Evolutionary conservation across 192 early-diverging fungal species (phyloP), one percentile per base, ranked within the genome.

Genomic region (Coemansia sp.): DNA sequence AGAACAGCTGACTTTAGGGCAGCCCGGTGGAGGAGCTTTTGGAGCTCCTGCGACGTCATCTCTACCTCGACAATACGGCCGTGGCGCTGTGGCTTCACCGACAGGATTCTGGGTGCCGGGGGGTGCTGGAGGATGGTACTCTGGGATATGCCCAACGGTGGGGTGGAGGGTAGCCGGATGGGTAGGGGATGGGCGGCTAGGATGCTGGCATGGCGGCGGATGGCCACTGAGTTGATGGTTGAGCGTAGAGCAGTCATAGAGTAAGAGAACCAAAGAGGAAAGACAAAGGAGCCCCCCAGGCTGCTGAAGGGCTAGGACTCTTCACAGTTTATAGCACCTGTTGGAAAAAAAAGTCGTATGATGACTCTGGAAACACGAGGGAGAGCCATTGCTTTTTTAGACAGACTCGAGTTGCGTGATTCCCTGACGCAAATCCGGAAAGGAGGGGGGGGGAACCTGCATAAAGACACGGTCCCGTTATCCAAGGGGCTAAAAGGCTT

Each of bases 41-140:
- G 40, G 29, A 64, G 41, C 21, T 54, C 60, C 0, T 16, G 26
- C 6, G 36, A 18, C 14, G 44, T 50, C 18, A 64, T 56, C 32
- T 64, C 60, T 8, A 64, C 32, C 26, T 64, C 60, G 18, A 64
- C 51, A n/a, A 43, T 55, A 23, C 36, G 45, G 17, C 60, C 53
- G 11, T 33, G 29, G 28, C 28, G 20, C 40, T 59, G 46, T 8
- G 20, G 29, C 23, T 33, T 13, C 9, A 59, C 40, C 6, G 56
- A 59, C 7, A 59, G 39, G 3, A 59, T 35, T 5, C 12, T 38
- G 0, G 29, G 16, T 26, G 34, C 17, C 13, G 9, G 7, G 19
- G 50, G 18, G 9, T 34, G 32, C 10, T 6, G 10, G 28, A n/a
- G n/a, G 14, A 18, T 12, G 25, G 19, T 14, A 38, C 14, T 4